phyloP scores from a whole-genome alignment of 73 alveolate species.

The Uronychia setigera region DNA sequence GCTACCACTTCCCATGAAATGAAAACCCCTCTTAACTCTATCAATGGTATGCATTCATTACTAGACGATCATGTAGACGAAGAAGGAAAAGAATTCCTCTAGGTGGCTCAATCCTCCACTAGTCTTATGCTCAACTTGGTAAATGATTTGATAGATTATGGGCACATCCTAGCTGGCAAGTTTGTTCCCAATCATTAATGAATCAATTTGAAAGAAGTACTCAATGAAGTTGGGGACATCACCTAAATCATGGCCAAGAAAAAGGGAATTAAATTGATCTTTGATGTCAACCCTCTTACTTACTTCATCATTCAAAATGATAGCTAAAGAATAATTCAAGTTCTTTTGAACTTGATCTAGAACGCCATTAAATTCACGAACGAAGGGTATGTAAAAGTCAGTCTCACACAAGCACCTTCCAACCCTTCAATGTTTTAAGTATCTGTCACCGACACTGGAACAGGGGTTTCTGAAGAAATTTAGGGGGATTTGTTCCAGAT shows the following conservation, averaged over 20 bases:
- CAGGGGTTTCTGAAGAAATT: not conserved
- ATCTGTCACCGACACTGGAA: not conserved
- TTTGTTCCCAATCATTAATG: not conserved
- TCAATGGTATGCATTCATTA: not conserved
- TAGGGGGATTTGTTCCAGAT: not conserved
- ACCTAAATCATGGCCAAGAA: not conserved
- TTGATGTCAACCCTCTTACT: not conserved
- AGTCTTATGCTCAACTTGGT: not conserved
- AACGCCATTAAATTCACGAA: slow-evolving; percentile 6
- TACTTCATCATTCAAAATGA: not conserved
- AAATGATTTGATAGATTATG: not conserved
- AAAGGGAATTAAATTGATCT: not conserved
- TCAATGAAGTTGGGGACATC: not conserved
- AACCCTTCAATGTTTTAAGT: too few relatives aligned
- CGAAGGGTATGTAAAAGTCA: not conserved
- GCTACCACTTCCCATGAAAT: slow-evolving; percentile 1
- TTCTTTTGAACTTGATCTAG: not conserved
- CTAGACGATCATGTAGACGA: not conserved
- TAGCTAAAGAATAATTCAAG: not conserved
- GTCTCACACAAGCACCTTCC: too few relatives aligned
- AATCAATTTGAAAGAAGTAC: not conserved
- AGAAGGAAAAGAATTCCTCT: not conserved
- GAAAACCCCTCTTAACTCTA: not conserved
- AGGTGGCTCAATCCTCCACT: not conserved
- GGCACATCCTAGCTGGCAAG: not conserved